Percentiles rank a stretch among this genome's conserved stretches.
Conservation (phyloP, 2,329 filamentous ascomycete species). For the Claviceps africana region DNA sequence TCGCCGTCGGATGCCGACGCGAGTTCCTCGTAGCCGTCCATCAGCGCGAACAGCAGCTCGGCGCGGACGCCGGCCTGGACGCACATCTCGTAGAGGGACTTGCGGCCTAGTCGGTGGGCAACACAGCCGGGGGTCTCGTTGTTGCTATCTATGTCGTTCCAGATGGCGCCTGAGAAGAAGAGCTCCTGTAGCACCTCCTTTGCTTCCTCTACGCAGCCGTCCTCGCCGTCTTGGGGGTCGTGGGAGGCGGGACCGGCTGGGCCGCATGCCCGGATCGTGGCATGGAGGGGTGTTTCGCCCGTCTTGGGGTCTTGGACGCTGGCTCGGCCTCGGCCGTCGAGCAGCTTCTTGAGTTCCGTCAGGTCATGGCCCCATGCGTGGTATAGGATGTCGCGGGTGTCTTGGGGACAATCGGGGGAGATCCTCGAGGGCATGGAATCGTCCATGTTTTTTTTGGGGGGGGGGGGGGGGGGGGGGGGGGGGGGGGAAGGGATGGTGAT, state of each 20-base stretch:
- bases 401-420: conserved; percentile 35
- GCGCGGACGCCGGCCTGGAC: conserved; percentile 84
- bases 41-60: conserved; percentile 68
- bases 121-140: conserved; percentile 88
- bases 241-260: conserved; percentile 18
- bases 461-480: too few species aligned
- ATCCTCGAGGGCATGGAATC: conserved; percentile 41
- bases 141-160: conserved; percentile 83
- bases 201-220: conserved; percentile 41
- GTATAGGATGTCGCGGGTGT: conserved; percentile 36
- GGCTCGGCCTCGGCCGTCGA: conserved; percentile 48
- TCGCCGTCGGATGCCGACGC: conserved; percentile 36
- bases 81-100: conserved; percentile 62
- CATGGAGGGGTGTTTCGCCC: conserved; percentile 77
- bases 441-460: conserved; percentile 16
- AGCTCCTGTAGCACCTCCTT: conserved; percentile 59
- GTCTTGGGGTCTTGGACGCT: conserved; percentile 75
- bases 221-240: conserved; percentile 18
- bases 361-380: conserved; percentile 49
- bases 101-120: conserved; percentile 54
- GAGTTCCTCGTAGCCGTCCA: conserved; percentile 70
- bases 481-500: too few species aligned
- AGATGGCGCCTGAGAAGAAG: conserved; percentile 80
- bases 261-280: conserved; percentile 67
- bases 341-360: conserved; percentile 51